Evolutionary conservation across 2,329 filamentous ascomycete genomes (phyloP), one percentile per base, ranked within the genome.

Genomic region (Pyricularia sp.): DNA sequence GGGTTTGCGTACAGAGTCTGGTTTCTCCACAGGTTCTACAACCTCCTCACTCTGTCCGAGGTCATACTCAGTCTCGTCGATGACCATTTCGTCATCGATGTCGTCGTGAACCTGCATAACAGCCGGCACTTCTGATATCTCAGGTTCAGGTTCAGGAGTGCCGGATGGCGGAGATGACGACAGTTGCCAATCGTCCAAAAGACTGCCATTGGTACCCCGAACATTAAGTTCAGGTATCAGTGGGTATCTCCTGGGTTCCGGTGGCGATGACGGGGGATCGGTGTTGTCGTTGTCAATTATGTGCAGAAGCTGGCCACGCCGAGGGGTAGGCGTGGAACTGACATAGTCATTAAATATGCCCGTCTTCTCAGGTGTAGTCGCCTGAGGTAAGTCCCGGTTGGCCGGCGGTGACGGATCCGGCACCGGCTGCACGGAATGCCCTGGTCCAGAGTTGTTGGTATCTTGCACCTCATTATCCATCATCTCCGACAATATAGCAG

Each of bases 321-420:
- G 77, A 4, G 83, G 85, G 0, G 85, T 88, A 1, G 85, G 85
- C 0, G 85, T 87, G 7, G 81, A 84, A 24, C 78, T 81, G 40
- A 87, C 77, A 65, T 80, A 81, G n/a, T 83, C 79, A 60, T 82
- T 77, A 65, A 80, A 80, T 1, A 73, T 74, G 6, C 72, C 72
- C 59, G 73, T 72, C 1, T 72, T 77, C 66, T 82, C 78, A 0
- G 84, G 84, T 0, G 83, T 81, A 2, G 77, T 68, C 10, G 76
- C 76, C 57, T 69, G 72, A n/a, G 33, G 62, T 12, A 62, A 35
- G 12, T 40, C 26, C 28, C 24, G 33, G 16, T 24, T 22, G 35
- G 31, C 44, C n/a, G 61, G 61, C 16, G 61, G 53, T 28, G 24
- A n/a, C 68, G 64, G 49, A 65, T 65, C 24, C 65, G 26, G 24